phyloP scores from a whole-genome alignment of 805 yeast genomes.

The Starmerella etchellsii region DNA sequence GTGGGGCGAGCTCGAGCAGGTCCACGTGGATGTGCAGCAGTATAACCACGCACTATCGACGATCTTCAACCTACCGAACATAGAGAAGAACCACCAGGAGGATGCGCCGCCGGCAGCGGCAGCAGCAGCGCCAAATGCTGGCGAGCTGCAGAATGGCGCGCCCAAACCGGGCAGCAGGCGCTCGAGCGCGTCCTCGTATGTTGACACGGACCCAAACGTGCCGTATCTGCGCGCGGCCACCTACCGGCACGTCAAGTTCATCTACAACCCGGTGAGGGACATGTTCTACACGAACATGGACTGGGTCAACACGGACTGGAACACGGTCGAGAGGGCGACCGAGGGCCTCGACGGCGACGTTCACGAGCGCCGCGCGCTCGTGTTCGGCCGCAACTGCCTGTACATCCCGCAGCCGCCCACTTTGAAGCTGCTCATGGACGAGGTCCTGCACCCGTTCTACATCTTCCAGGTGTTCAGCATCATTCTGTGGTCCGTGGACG shows the following conservation, averaged over 20 bases:
- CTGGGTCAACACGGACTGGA: constrained; percentile 82
- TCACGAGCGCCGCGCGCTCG: constrained; percentile 53
- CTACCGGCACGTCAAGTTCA: constrained; percentile 71
- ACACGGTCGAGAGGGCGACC: constrained; percentile 35
- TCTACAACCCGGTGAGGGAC: constrained; percentile 79
- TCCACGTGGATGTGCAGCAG: constrained; percentile 43
- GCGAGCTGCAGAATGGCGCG: neutral
- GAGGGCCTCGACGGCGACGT: constrained; percentile 61
- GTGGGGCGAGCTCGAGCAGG: constrained; percentile 66
- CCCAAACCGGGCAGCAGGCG: constrained; percentile 1
- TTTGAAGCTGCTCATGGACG: constrained; percentile 58
- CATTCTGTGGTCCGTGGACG: constrained; percentile 80
- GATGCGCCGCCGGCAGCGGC: neutral
- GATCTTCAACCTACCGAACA: constrained; percentile 33
- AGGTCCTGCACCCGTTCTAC: constrained; percentile 89
- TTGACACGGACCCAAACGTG: constrained; percentile 47
- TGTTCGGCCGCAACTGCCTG: constrained; percentile 68
- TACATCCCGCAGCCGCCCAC: constrained; percentile 64
- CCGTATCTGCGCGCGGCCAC: constrained; percentile 60
- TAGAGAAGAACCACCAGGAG: constrained; percentile 3
- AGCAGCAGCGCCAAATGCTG: neutral
- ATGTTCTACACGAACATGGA: constrained; percentile 68
- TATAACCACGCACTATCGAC: constrained; percentile 64
- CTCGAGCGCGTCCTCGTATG: constrained; percentile 13
- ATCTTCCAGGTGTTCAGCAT: constrained; percentile 89